Conservation (phyloP, 306 rosid genomes). For the Alnus glutinosa region DNA sequence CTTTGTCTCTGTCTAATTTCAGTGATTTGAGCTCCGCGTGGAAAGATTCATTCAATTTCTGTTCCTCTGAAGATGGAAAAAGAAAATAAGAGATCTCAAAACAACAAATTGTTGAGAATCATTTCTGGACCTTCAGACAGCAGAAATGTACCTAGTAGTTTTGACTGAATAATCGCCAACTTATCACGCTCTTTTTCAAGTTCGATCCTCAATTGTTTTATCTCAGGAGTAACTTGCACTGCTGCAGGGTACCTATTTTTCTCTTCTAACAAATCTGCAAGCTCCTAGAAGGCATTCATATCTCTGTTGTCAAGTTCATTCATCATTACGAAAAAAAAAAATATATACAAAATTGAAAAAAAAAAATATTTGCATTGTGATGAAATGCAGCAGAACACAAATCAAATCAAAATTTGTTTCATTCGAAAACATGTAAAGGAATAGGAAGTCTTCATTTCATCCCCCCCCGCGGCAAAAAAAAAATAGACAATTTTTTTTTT, state of each 20-base stretch:
- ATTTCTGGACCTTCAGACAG: constrained; percentile 21
- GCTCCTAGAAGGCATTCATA: constrained; percentile 99
- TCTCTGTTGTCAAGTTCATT: constrained; percentile 94
- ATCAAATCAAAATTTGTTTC: background rate
- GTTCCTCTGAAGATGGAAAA: constrained; percentile 63
- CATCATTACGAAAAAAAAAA: constrained; percentile 59
- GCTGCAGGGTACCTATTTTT: constrained; percentile 46
- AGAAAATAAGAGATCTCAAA: constrained; percentile 8
- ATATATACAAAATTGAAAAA: background rate
- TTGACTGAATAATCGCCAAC: constrained; percentile 46
- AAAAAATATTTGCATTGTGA: background rate
- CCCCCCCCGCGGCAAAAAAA: background rate
- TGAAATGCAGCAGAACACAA: background rate
- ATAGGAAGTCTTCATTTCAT: constrained; percentile 10
- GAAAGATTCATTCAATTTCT: constrained; percentile 59
- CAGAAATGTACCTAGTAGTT: constrained; percentile 54
- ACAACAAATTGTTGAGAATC: background rate
- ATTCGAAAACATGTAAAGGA: background rate
- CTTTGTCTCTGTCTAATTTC: constrained; percentile 61
- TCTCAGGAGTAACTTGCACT: constrained; percentile 48
- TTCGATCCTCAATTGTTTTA: constrained; percentile 57
- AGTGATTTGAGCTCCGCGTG: constrained; percentile 69
- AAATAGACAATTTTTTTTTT: too few relatives aligned
- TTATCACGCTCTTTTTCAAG: constrained; percentile 62
- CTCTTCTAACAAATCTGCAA: constrained; percentile 68